Evolutionary conservation across 2,329 filamentous ascomycete genomes (phyloP).

Genomic region (Epichloe scottii): DNA sequence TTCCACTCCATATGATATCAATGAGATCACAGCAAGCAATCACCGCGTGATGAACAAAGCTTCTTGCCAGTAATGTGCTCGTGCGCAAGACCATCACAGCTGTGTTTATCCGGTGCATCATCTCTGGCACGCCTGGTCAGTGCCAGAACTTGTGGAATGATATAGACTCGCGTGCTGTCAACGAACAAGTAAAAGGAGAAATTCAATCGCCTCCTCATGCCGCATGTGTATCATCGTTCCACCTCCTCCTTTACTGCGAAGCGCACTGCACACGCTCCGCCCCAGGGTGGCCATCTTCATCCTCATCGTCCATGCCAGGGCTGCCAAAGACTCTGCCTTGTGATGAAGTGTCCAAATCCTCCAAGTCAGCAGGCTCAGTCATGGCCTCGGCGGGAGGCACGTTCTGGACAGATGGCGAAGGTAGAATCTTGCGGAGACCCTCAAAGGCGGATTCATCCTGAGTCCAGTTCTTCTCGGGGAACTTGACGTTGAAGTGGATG

Average conservation of each 20-base stretch:
- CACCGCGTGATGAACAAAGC: constrained; percentile 6
- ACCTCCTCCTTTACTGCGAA: constrained; percentile 54
- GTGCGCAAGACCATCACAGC: constrained; percentile 6
- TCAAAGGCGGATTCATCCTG: constrained; percentile 58
- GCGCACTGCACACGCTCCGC: constrained; percentile 77
- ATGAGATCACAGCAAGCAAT: constrained; percentile 8
- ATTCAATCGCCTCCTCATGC: neutral
- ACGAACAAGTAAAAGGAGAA: neutral
- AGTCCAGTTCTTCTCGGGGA: constrained; percentile 69
- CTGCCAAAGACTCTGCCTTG: constrained; percentile 57
- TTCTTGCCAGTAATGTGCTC: constrained; percentile 4
- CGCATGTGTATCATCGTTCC: neutral
- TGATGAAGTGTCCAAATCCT: constrained; percentile 63
- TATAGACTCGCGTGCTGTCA: neutral
- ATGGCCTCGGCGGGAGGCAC: constrained; percentile 71
- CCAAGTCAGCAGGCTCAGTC: constrained; percentile 79
- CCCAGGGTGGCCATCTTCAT: constrained; percentile 66
- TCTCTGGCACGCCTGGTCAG: neutral
- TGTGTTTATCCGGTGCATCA: constrained; percentile 9
- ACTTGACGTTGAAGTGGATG: constrained; percentile 95
- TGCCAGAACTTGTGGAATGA: neutral
- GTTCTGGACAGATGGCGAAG: constrained; percentile 49
- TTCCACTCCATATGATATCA: constrained; percentile 9
- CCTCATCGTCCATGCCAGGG: constrained; percentile 52
- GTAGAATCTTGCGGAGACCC: constrained; percentile 74